Evolutionary conservation across 2,329 filamentous ascomycete genomes (phyloP).

Genomic region (Aspergillus ustus): DNA sequence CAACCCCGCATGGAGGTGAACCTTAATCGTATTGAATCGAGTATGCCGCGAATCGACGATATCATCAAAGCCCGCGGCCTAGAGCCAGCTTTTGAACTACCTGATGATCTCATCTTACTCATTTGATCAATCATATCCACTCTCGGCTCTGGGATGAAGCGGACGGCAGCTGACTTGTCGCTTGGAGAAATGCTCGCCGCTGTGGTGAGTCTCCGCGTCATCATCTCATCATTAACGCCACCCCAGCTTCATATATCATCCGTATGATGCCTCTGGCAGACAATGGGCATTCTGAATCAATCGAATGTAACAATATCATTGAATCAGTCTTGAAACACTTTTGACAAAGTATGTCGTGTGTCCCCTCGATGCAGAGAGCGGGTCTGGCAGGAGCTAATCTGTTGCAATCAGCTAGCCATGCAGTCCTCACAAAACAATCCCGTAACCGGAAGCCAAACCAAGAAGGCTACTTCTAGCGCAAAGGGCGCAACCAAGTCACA

Average conservation of each 20-base stretch:
- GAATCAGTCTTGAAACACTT: background rate
- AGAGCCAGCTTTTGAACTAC: background rate
- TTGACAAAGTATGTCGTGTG: background rate
- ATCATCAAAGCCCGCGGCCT: background rate
- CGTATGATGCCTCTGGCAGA: background rate
- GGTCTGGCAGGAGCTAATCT: background rate
- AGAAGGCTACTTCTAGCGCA: conserved; percentile 17
- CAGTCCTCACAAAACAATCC: conserved; percentile 35
- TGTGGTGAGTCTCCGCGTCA: conserved; percentile 35
- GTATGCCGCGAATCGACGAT: background rate
- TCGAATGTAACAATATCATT: background rate
- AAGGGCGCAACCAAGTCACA: conserved; percentile 14
- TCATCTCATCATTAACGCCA: conserved; percentile 37
- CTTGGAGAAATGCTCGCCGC: background rate
- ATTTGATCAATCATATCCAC: conserved; percentile 8
- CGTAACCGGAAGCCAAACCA: conserved; percentile 17
- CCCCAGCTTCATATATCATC: conserved; percentile 15
- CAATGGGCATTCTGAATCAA: background rate
- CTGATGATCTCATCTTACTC: conserved; percentile 2
- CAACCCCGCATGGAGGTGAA: background rate
- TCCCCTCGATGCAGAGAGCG: background rate
- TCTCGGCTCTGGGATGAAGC: background rate
- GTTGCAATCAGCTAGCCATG: conserved; percentile 25
- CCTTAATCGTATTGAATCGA: background rate
- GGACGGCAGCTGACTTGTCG: background rate